A percentile compares a stretch with the other conserved stretches of the same genome.
phyloP scores from a whole-genome alignment of 2,329 filamentous ascomycete genomes.

The Sporothrix protearum region DNA sequence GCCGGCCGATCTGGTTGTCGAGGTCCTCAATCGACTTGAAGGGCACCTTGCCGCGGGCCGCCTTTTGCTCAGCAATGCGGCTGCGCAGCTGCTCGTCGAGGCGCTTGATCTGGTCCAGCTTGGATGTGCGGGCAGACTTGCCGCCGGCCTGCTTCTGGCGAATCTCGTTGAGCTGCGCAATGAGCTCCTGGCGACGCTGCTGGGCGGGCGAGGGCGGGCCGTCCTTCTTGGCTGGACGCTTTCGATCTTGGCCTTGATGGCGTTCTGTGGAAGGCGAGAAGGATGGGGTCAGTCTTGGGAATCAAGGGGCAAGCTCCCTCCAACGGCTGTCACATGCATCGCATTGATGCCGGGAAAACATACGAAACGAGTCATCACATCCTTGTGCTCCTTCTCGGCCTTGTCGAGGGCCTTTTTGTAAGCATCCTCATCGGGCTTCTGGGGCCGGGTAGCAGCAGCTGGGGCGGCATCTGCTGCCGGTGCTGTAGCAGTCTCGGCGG shows the following conservation, averaged over 20 bases:
- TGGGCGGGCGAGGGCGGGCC: conserved; percentile 69
- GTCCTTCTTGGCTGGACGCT: conserved; percentile 69
- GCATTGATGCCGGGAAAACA: conserved; percentile 20
- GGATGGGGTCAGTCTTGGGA: background rate
- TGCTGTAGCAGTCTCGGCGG: conserved; percentile 42
- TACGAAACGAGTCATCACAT: conserved; percentile 60
- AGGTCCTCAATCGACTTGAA: conserved; percentile 89
- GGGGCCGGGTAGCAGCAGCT: conserved; percentile 59
- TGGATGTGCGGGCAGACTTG: conserved; percentile 74
- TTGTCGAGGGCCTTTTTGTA: conserved; percentile 76
- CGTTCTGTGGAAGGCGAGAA: conserved; percentile 60
- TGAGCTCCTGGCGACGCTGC: conserved; percentile 82
- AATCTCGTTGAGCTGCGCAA: conserved; percentile 77
- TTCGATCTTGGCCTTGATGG: conserved; percentile 84
- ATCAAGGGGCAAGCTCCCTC: too few species aligned
- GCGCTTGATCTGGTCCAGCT: conserved; percentile 87
- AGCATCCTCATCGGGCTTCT: conserved; percentile 80
- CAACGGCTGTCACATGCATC: background rate
- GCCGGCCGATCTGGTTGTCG: conserved; percentile 72
- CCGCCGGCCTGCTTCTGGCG: conserved; percentile 80
- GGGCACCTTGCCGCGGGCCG: conserved; percentile 70
- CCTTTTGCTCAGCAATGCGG: conserved; percentile 82
- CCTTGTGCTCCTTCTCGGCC: conserved; percentile 82
- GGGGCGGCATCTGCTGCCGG: conserved; percentile 38
- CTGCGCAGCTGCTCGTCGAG: conserved; percentile 86